phyloP scores from a whole-genome alignment of 192 early-diverging fungal genomes.

The Gigaspora rosea region DNA sequence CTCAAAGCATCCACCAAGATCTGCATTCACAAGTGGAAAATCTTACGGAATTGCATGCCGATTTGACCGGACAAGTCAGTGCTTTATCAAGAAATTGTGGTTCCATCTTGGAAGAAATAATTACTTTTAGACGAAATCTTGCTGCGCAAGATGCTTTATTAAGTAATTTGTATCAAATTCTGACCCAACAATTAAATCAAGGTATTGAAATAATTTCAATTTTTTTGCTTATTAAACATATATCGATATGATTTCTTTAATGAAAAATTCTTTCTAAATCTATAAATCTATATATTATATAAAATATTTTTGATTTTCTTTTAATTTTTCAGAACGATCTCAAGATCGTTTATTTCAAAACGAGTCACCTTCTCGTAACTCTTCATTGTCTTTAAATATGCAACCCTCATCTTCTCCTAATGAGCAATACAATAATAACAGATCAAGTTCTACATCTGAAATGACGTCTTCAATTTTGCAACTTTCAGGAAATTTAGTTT shows the following conservation, averaged over 20 bases:
- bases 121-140: slow-evolving; percentile 27
- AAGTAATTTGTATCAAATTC: slow-evolving; percentile 21
- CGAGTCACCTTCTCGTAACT: background rate
- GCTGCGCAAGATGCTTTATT: slow-evolving; percentile 30
- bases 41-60: slow-evolving; percentile 3
- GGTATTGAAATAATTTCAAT: too few relatives aligned
- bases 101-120: slow-evolving; percentile 18
- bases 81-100: slow-evolving; percentile 13
- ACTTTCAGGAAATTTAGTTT: background rate
- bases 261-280: too few relatives aligned
- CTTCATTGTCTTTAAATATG: too few relatives aligned
- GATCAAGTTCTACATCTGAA: background rate
- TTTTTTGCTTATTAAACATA: too few relatives aligned
- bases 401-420: background rate
- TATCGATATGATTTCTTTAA: too few relatives aligned
- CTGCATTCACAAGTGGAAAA: slow-evolving; percentile 19
- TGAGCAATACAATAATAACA: background rate
- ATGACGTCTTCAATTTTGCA: background rate
- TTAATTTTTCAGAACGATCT: background rate
- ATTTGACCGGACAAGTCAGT: slow-evolving; percentile 3
- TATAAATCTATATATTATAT: background rate
- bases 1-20: background rate
- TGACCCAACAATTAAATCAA: slow-evolving; percentile 9
- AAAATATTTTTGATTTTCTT: background rate
- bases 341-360: background rate